Conservation (phyloP, 1,139 yeast species). For the Yamadazyma songkhlaensis region DNA sequence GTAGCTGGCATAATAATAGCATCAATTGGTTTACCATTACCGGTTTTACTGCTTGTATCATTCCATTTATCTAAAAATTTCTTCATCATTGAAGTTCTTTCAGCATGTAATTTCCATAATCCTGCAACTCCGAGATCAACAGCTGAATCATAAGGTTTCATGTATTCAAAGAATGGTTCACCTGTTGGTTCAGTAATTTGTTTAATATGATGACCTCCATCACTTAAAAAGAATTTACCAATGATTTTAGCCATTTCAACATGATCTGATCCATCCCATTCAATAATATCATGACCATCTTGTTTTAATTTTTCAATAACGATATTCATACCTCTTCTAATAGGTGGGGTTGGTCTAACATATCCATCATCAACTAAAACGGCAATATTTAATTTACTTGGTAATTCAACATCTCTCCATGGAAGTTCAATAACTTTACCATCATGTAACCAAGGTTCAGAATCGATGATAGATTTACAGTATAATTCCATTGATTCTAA, state of each 20-base stretch:
- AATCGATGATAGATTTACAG: conserved; percentile 23
- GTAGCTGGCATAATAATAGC: conserved; percentile 47
- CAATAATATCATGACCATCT: conserved; percentile 60
- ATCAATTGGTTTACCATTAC: conserved; percentile 44
- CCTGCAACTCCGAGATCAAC: conserved; percentile 33
- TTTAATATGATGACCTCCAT: conserved; percentile 38
- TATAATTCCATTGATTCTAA: conserved; percentile 27
- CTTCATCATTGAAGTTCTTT: conserved; percentile 30
- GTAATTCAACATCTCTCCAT: conserved; percentile 24
- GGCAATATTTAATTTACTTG: conserved; percentile 29
- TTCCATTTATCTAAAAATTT: conserved; percentile 38
- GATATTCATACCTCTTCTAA: conserved; percentile 24
- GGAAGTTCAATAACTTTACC: conserved; percentile 30
- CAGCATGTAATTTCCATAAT: conserved; percentile 42
- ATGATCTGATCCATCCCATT: conserved; percentile 49
- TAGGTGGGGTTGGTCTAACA: conserved; percentile 39
- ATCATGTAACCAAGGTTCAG: conserved; percentile 32
- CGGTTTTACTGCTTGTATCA: conserved; percentile 25
- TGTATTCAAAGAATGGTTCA: conserved; percentile 43
- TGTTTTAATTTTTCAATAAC: conserved; percentile 23
- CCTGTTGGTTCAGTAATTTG: conserved; percentile 35
- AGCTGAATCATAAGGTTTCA: conserved; percentile 29
- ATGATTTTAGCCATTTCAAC: conserved; percentile 33
- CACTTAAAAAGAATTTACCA: conserved; percentile 43
- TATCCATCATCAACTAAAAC: conserved; percentile 28